These are phyloP conservation scores for Epichloe hybrida DNA, from an alignment of 2,329 filamentous ascomycete species.

Conservation along the genomic window DNA sequence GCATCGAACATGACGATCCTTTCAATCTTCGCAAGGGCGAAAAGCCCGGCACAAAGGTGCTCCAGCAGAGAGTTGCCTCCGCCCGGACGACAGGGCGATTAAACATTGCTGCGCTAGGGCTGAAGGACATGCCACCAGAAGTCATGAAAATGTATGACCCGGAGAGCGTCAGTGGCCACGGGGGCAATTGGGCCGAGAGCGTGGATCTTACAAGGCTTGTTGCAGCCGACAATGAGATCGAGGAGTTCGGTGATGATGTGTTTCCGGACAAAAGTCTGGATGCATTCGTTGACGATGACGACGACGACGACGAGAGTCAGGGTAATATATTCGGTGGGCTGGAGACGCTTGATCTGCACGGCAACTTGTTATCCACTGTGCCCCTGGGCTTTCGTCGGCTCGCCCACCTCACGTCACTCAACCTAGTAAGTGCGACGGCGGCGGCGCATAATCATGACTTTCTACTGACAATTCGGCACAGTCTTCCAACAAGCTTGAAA, in stretches of 20 bases:
- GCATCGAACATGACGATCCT: constrained; percentile 43
- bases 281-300: constrained; percentile 44
- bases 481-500: constrained; percentile 71
- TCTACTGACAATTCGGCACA: constrained; percentile 20
- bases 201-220: constrained; percentile 77
- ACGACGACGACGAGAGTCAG: constrained; percentile 47
- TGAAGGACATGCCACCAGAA: constrained; percentile 68
- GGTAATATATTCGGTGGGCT: constrained; percentile 71
- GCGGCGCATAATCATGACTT: not conserved
- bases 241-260: constrained; percentile 54
- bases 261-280: constrained; percentile 61
- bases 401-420: constrained; percentile 62
- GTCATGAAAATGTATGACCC: constrained; percentile 86
- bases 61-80: constrained; percentile 57
- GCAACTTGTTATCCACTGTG: constrained; percentile 60
- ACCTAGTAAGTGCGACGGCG: constrained; percentile 45
- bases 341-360: constrained; percentile 73
- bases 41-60: constrained; percentile 47
- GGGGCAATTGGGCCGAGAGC: constrained; percentile 74
- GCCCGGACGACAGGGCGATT: constrained; percentile 69
- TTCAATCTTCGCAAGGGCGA: constrained; percentile 54
- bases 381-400: constrained; percentile 66
- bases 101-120: constrained; percentile 73
- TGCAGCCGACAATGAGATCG: constrained; percentile 81
- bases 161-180: constrained; percentile 48